Evolutionary conservation across 2,329 filamentous ascomycete species (phyloP), one percentile per base, ranked within the genome.

Genomic region (Fusarium setosum): DNA sequence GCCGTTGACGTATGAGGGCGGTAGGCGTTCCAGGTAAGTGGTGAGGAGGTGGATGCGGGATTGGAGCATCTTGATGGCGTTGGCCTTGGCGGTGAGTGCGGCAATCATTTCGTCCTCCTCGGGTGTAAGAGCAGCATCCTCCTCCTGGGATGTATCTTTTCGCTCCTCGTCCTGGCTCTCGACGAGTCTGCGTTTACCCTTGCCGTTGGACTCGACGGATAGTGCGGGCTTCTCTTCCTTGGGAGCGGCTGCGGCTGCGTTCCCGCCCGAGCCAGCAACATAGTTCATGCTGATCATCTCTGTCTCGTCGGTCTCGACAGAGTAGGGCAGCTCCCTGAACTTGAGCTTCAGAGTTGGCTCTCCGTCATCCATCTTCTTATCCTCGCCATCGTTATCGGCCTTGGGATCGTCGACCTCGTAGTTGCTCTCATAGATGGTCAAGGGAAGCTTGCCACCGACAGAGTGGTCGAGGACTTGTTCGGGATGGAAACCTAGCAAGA

Each of bases 271-370:
- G 51, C 90, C 90, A 1, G 95, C 94, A 18, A 99, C 91, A 68
- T 94, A 97, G 77, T 97, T 94, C 73, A 99, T 92, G 69, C 92
- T 92, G 68, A 99, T 98, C 94, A 97, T 97, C 78, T 99, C 96
- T 2, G 94, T 94, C 77, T 98, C 94, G 10, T 93, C 93, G 0
- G 94, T 97, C 80, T 98, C 96, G 3, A 98, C 90, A 1, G 91
- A 91, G 77, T 96, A 98, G 2, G 91, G 88, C 10, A 98, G 80
- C 74, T 96, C 91, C 60, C 90, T 88, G 78, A 98, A 98, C 72
- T 88, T 91, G 61, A 96, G 84, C 49, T 85, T 87, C 21, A 89
- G 75, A 3, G 81, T 77, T 2, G 82, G 76, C 31, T 88, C 78
- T 75, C 84, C 76, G 65, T 93, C 91, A 65, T 92, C 90, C 80